A percentile compares a stretch with the other conserved stretches of the same genome.
Evolutionary conservation across 2,329 filamentous ascomycete genomes (phyloP).

Genomic region (Decorospora gaudefroyi): DNA sequence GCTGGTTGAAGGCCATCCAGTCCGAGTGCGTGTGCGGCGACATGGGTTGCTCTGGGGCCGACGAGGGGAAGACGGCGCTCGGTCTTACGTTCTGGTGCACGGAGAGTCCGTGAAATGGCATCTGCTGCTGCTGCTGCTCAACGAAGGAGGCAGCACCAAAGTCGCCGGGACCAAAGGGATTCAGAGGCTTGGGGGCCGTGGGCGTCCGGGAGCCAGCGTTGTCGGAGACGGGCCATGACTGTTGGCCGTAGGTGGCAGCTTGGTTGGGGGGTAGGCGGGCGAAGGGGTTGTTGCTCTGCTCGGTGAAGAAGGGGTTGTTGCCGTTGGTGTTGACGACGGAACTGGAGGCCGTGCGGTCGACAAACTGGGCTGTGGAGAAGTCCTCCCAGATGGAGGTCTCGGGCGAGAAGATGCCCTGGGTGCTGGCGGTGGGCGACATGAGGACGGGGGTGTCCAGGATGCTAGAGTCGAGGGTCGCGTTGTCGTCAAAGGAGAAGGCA

Average conservation of each 20-base stretch:
- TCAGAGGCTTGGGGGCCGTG: constrained; percentile 72
- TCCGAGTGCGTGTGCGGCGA: constrained; percentile 67
- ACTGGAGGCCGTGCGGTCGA: constrained; percentile 45
- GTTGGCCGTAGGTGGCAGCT: constrained; percentile 54
- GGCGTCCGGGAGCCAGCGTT: constrained; percentile 74
- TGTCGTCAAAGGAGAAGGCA: constrained; percentile 56
- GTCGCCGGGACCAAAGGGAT: constrained; percentile 60
- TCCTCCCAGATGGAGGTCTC: constrained; percentile 57
- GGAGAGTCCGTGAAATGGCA: constrained; percentile 46
- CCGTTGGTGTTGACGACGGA: constrained; percentile 50
- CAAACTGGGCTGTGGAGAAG: constrained; percentile 48
- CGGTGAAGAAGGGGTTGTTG: constrained; percentile 56
- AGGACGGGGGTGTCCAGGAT: constrained; percentile 50
- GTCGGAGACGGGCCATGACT: constrained; percentile 65
- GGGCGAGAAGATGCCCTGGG: constrained; percentile 58
- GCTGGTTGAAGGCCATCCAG: constrained; percentile 57
- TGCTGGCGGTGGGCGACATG: constrained; percentile 55
- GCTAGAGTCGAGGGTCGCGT: constrained; percentile 56
- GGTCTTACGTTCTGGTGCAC: constrained; percentile 51
- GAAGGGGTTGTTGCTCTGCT: constrained; percentile 63
- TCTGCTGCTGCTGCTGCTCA: constrained; percentile 50
- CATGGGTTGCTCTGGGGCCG: constrained; percentile 55
- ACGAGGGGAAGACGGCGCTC: constrained; percentile 56
- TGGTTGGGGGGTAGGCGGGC: constrained; percentile 62
- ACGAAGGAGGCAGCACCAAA: constrained; percentile 55